phyloP scores from a whole-genome alignment of 345 rosid species.

The Boechera retrofracta region DNA sequence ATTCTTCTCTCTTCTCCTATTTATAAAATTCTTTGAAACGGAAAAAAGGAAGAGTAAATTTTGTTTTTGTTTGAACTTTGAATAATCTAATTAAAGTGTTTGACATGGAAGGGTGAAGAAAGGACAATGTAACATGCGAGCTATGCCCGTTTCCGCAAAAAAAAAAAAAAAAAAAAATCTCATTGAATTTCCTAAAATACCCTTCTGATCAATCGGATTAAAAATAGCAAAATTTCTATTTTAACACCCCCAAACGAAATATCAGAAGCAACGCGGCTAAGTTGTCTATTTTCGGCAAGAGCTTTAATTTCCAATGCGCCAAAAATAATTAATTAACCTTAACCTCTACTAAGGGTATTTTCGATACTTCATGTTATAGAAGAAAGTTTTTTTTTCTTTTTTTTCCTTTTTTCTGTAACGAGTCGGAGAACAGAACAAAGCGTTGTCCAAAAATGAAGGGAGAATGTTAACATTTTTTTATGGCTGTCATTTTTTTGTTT shows the following conservation, averaged over 20 bases:
- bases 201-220: slow-evolving; percentile 40
- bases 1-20: slow-evolving; percentile 27
- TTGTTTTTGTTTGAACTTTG: slow-evolving; percentile 19
- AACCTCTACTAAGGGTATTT: slow-evolving; percentile 1
- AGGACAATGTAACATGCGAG: slow-evolving; percentile 80
- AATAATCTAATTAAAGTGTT: slow-evolving; percentile 57
- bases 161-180: background rate
- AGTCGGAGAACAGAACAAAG: slow-evolving; percentile 37
- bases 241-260: slow-evolving; percentile 29
- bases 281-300: slow-evolving; percentile 31
- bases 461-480: slow-evolving; percentile 31
- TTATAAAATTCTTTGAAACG: slow-evolving; percentile 31
- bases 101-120: slow-evolving; percentile 49
- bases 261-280: slow-evolving; percentile 32
- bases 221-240: slow-evolving; percentile 36
- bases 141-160: slow-evolving; percentile 66
- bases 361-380: background rate
- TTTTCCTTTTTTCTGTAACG: slow-evolving; percentile 27
- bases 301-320: background rate
- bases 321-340: slow-evolving; percentile 9
- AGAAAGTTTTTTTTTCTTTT: background rate
- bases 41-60: slow-evolving; percentile 45
- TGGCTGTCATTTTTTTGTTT: slow-evolving; percentile 20
- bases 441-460: slow-evolving; percentile 42
- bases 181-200: slow-evolving; percentile 41